These are phyloP conservation scores for Gamarada debralockiae DNA, from an alignment of 495 filamentous ascomycete genomes.

Conservation along the genomic window DNA sequence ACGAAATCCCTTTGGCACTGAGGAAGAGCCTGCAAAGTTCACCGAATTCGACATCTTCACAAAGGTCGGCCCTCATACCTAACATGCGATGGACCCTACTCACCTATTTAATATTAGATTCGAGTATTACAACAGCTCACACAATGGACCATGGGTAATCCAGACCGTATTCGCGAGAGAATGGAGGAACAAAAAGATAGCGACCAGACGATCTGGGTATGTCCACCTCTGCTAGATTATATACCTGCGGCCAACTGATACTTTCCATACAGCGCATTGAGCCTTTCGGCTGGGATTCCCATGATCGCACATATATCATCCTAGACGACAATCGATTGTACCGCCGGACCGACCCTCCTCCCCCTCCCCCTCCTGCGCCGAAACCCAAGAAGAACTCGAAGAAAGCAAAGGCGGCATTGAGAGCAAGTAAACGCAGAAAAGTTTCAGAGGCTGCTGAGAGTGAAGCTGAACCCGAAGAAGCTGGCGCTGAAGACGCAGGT, in stretches of 20 bases:
- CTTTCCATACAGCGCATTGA: conserved; percentile 71
- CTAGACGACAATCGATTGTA: conserved; percentile 94
- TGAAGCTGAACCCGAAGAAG: conserved; percentile 50
- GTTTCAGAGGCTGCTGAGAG: conserved; percentile 50
- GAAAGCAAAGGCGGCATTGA: conserved; percentile 61
- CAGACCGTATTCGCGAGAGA: conserved; percentile 79
- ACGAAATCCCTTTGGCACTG: conserved; percentile 82
- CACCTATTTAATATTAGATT: conserved; percentile 44
- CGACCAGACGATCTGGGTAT: conserved; percentile 82
- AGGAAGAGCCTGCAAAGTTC: conserved; percentile 69
- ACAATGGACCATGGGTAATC: conserved; percentile 83
- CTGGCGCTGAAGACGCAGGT: conserved; percentile 32
- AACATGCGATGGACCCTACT: background rate
- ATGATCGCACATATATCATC: conserved; percentile 83
- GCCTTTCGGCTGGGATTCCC: conserved; percentile 79
- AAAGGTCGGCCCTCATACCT: conserved; percentile 45
- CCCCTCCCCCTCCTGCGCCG: conserved; percentile 50
- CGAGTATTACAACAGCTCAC: conserved; percentile 84
- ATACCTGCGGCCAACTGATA: conserved; percentile 18
- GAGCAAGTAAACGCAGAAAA: conserved; percentile 72
- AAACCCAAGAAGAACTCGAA: conserved; percentile 77
- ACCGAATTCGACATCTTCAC: conserved; percentile 76
- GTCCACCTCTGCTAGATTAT: conserved; percentile 22
- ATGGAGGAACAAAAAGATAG: conserved; percentile 78
- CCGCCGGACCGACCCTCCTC: conserved; percentile 65